Evolutionary conservation across 2,329 filamentous ascomycete species (phyloP), one percentile per base, ranked within the genome.

Genomic region (Fusarium sp.): DNA sequence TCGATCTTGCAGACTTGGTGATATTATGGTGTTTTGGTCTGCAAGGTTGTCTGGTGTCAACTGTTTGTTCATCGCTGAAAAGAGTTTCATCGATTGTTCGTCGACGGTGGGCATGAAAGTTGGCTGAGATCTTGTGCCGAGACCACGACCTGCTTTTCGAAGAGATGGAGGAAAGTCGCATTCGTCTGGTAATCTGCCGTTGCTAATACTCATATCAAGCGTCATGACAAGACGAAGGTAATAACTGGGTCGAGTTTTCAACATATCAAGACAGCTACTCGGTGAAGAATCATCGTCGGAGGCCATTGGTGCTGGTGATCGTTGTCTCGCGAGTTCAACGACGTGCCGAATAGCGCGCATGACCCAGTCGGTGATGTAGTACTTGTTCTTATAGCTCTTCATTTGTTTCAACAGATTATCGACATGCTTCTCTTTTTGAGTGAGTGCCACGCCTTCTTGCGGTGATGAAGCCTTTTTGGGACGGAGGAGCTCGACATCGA

Each of bases 311-410:
- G 28, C 24, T 2, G 49, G 63, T 11, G 64, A 52, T 9, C 63
- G 56, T 8, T 72, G 69, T 18, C 60, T 57, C 0, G 72, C 73
- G 0, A 73, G 60, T 1, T 68, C 59, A 8, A 72, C 72, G 0
- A 74, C 73, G 8, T 74, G 69, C 1, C 68, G 61, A 7, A 74
- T 62, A 0, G 72, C 71, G 0, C 64, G 61, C 41, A 69, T 67
- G 5, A 74, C 69, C 72, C 72, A 74, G 10, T 74, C 72, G 0
- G 69, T 69, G 15, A 73, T 75, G 23, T 72, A 74, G 21, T 74
- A 74, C 2, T 64, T 56, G 7, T 63, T 66, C 0, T 65, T 54
- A 0, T 75, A 74, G 9, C 65, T 70, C 16, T 67, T 74, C 72
- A 74, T 74, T 0, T 72, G 69, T 1, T 72, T 69, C 1, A 74